Evolutionary conservation across 441 rosid genomes (phyloP).

Genomic region (Metrosideros polymorpha): DNA sequence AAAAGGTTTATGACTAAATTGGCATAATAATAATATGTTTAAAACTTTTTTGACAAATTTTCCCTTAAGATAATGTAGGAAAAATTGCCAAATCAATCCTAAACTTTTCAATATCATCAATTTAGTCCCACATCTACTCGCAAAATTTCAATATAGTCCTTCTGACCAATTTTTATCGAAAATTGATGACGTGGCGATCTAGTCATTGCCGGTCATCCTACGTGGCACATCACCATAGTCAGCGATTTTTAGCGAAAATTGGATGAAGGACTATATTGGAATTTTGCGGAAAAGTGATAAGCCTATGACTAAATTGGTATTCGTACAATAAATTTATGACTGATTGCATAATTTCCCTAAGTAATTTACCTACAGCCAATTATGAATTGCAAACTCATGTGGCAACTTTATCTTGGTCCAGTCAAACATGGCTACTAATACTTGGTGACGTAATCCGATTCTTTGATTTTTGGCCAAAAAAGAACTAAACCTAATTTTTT

Average conservation of each 20-base stretch:
- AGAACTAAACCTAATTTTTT: background rate
- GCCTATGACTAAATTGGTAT: too few species aligned
- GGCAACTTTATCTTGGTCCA: background rate
- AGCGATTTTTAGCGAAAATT: background rate
- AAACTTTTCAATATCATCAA: background rate
- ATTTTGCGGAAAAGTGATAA: background rate
- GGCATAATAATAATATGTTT: too few species aligned
- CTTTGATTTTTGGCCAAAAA: background rate
- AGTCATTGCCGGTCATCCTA: background rate
- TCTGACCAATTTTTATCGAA: fast-evolving
- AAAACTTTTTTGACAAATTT: too few species aligned
- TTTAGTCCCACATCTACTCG: background rate
- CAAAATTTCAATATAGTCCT: background rate
- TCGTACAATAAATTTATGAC: too few species aligned
- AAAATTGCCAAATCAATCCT: too few species aligned
- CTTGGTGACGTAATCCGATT: background rate
- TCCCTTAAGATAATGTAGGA: too few species aligned
- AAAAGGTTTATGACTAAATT: too few species aligned
- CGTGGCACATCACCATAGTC: fast-evolving
- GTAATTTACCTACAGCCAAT: background rate
- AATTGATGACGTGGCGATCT: fast-evolving
- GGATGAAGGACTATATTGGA: fast-evolving
- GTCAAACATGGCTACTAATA: background rate
- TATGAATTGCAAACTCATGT: background rate
- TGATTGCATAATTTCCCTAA: background rate